phyloP scores from a whole-genome alignment of 345 rosid species.

The Populus euphratica region DNA sequence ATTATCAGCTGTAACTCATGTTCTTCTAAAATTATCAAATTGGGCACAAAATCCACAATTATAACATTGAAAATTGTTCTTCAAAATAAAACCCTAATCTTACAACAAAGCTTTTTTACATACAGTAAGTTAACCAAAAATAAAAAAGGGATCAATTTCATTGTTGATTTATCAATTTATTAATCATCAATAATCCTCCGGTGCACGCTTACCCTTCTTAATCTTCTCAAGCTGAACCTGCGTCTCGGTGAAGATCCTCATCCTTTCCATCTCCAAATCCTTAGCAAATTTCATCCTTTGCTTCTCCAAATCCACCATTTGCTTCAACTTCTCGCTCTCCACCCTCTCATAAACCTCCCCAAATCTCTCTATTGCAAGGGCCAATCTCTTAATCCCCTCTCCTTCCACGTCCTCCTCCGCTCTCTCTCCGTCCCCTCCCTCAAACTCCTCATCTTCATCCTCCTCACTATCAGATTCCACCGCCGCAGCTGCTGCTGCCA shows the following conservation, averaged over 20 bases:
- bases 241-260: constrained; percentile 88
- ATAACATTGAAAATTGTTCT: neutral
- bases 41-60: constrained; percentile 11
- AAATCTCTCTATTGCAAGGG: constrained; percentile 71
- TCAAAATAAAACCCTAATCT: constrained; percentile 14
- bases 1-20: neutral
- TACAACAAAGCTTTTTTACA: constrained; percentile 11
- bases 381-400: constrained; percentile 59
- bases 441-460: constrained; percentile 42
- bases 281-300: constrained; percentile 93
- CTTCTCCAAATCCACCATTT: constrained; percentile 97
- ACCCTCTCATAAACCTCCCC: constrained; percentile 83
- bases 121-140: neutral
- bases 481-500: constrained; percentile 77
- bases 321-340: constrained; percentile 80
- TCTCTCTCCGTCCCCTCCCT: constrained; percentile 31
- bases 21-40: constrained; percentile 9
- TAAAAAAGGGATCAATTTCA: neutral
- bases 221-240: constrained; percentile 88
- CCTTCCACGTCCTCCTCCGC: constrained; percentile 30
- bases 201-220: constrained; percentile 57
- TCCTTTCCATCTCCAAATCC: constrained; percentile 93
- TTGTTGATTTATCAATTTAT: neutral
- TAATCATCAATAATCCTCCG: constrained; percentile 19
- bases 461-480: constrained; percentile 47